Conservation (phyloP, 2,329 filamentous ascomycete species). For the Pseudopithomyces chartarum region DNA sequence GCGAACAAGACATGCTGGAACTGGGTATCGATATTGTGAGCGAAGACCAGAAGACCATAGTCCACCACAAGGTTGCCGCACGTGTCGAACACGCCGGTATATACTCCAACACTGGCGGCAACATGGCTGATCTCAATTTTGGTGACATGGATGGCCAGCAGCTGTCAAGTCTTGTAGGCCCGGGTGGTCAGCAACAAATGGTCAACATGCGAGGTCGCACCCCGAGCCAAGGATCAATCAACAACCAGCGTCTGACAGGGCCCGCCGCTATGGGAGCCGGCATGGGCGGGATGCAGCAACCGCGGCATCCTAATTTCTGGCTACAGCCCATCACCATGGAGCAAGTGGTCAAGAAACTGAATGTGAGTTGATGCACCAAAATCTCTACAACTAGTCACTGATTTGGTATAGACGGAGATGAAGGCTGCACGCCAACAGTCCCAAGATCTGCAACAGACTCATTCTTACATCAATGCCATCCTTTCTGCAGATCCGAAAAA, state of each 20-base stretch:
- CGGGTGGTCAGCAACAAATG: conserved; percentile 67
- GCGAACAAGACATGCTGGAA: conserved; percentile 89
- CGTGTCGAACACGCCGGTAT: conserved; percentile 95
- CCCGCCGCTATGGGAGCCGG: conserved; percentile 62
- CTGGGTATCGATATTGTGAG: conserved; percentile 98
- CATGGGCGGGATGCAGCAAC: conserved; percentile 67
- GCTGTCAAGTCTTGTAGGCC: conserved; percentile 69
- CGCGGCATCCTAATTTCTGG: conserved; percentile 80
- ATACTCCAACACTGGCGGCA: conserved; percentile 69
- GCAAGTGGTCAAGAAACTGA: conserved; percentile 86
- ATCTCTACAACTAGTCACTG: conserved; percentile 20
- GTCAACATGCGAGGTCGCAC: conserved; percentile 71
- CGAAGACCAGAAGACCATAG: conserved; percentile 97
- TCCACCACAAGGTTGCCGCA: conserved; percentile 97
- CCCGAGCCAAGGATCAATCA: conserved; percentile 59
- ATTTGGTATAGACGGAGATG: conserved; percentile 74
- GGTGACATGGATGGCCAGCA: conserved; percentile 83
- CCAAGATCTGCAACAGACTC: conserved; percentile 80
- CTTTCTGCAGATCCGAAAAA: conserved; percentile 71
- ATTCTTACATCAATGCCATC: conserved; percentile 78
- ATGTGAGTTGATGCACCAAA: conserved; percentile 61
- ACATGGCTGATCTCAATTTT: conserved; percentile 86
- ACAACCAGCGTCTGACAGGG: conserved; percentile 65
- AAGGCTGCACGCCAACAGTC: conserved; percentile 86
- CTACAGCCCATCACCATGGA: conserved; percentile 89